A percentile compares a stretch with the other conserved stretches of the same genome.
Evolutionary conservation across 306 rosid species (phyloP).

Genomic region (Trifolium fragiferum): DNA sequence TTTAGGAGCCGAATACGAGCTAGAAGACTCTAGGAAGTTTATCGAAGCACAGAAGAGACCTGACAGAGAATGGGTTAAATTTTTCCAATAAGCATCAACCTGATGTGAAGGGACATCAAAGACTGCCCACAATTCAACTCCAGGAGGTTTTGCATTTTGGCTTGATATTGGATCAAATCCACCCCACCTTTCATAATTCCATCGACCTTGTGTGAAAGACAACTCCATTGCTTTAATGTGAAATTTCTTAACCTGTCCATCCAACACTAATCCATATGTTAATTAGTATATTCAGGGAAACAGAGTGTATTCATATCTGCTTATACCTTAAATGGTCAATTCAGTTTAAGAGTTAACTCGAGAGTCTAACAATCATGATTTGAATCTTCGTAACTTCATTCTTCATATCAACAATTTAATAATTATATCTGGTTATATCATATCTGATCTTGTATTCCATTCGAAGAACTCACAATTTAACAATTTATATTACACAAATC

Average conservation of each 20-base stretch:
- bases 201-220: conserved; percentile 96
- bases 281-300: conserved; percentile 41
- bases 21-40: conserved; percentile 91
- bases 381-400: neutral
- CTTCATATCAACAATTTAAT: no score
- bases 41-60: conserved; percentile 97
- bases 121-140: conserved; percentile 96
- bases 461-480: conserved; percentile 8
- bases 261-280: conserved; percentile 46
- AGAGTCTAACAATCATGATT: neutral
- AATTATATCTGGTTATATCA: no score
- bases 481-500: neutral
- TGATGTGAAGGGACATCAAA: conserved; percentile 70
- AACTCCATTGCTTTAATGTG: conserved; percentile 83
- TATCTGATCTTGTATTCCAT: conserved; percentile 2
- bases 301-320: no score
- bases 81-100: conserved; percentile 90
- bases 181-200: conserved; percentile 97
- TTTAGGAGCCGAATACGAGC: conserved; percentile 76
- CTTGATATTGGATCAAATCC: conserved; percentile 91
- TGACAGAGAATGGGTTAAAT: conserved; percentile 86
- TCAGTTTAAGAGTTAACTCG: neutral
- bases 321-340: neutral
- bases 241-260: conserved; percentile 82
- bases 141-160: conserved; percentile 91